Conservation (phyloP, 306 rosid genomes). For the Ceratonia siliqua region DNA sequence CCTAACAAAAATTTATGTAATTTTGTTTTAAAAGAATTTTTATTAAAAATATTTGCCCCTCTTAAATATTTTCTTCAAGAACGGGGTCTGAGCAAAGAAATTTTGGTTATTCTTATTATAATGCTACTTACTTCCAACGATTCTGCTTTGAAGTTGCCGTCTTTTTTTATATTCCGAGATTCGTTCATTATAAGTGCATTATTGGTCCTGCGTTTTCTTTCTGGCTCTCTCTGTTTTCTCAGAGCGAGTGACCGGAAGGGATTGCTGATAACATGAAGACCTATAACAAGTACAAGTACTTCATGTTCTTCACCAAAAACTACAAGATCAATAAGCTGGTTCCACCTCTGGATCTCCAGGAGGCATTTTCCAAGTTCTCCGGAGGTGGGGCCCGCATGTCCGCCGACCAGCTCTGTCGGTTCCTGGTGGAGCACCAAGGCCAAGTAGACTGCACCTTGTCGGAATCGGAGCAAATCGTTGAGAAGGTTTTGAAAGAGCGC, state of each 20-base stretch:
- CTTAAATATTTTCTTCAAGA: no score
- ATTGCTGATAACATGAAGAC: slow-evolving; percentile 42
- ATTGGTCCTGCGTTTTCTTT: slow-evolving; percentile 12
- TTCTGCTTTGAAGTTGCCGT: slow-evolving; percentile 33
- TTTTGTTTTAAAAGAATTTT: no score
- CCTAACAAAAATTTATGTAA: no score
- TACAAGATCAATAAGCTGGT: slow-evolving; percentile 57
- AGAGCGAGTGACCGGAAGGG: background rate
- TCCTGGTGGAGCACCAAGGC: slow-evolving; percentile 66
- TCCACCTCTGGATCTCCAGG: slow-evolving; percentile 70
- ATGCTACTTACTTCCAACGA: background rate
- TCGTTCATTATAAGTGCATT: slow-evolving; percentile 27
- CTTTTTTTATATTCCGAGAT: background rate
- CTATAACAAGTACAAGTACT: slow-evolving; percentile 59
- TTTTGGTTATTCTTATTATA: background rate
- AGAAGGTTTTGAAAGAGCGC: slow-evolving; percentile 41
- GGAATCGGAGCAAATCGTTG: slow-evolving; percentile 47
- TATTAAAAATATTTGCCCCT: no score
- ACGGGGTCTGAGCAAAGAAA: background rate
- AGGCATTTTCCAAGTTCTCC: slow-evolving; percentile 51
- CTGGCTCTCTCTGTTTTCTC: background rate
- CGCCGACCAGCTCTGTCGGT: slow-evolving; percentile 54
- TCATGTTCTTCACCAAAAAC: slow-evolving; percentile 66
- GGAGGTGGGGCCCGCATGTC: slow-evolving; percentile 52
- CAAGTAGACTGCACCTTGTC: slow-evolving; percentile 42